Evolutionary conservation across 225 moss, liverwort and hornwort genomes (phyloP).

Genomic region (Pseudisothecium myosuroides): DNA sequence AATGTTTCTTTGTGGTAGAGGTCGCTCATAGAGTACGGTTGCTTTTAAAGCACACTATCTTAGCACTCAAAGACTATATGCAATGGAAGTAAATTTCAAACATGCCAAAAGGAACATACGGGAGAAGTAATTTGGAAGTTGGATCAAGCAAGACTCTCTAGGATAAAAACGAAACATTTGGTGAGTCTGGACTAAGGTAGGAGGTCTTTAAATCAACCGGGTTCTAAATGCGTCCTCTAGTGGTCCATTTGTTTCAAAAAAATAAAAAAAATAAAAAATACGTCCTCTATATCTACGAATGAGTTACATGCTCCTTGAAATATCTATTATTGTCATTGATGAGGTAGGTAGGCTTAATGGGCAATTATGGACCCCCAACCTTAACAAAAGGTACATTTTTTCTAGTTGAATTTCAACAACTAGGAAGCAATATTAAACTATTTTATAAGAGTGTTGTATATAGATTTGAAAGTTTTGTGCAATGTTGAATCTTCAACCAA

Average conservation of each 20-base stretch:
- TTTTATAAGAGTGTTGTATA: background rate
- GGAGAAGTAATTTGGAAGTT: background rate
- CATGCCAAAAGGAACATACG: rapidly evolving
- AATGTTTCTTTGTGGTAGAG: background rate
- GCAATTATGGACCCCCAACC: background rate
- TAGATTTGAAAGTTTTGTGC: background rate
- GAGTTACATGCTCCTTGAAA: background rate
- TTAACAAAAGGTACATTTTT: background rate
- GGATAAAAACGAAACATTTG: background rate
- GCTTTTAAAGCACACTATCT: background rate
- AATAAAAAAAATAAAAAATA: no score
- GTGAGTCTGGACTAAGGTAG: background rate
- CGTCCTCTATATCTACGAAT: no score
- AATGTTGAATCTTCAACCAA: background rate
- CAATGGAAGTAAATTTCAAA: background rate
- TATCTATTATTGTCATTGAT: background rate
- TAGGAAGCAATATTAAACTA: background rate
- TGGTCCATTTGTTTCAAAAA: no score
- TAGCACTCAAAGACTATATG: background rate
- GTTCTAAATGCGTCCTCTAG: background rate
- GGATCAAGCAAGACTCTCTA: rapidly evolving
- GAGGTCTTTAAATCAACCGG: rapidly evolving
- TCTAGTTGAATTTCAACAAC: background rate
- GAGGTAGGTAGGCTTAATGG: background rate
- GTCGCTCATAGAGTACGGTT: background rate